Conservation (phyloP, 2,329 filamentous ascomycete genomes). For the Alternaria consortialis region DNA sequence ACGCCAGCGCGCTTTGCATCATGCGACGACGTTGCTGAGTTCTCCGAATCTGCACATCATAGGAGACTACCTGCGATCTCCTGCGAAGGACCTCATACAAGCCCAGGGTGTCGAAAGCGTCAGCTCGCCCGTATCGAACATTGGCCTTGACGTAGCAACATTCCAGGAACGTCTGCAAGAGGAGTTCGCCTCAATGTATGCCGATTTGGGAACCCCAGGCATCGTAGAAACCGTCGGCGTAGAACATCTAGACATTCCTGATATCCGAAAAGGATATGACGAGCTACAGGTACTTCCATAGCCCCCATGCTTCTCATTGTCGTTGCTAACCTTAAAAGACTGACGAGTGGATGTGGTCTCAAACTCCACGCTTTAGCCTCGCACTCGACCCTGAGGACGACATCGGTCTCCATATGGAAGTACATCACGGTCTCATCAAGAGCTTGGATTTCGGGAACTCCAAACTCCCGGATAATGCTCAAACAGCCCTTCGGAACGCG, state of each 20-base stretch:
- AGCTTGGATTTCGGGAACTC: constrained; percentile 51
- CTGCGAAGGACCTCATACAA: constrained; percentile 77
- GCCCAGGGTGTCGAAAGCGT: constrained; percentile 92
- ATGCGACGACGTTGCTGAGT: constrained; percentile 86
- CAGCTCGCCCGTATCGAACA: constrained; percentile 82
- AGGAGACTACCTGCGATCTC: constrained; percentile 76
- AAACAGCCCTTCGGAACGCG: constrained; percentile 26
- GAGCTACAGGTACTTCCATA: constrained; percentile 66
- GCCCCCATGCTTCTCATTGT: not conserved
- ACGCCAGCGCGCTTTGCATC: constrained; percentile 80
- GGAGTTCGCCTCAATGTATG: constrained; percentile 74
- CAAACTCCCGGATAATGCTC: constrained; percentile 8
- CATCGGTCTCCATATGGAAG: constrained; percentile 36
- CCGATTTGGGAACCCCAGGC: constrained; percentile 49
- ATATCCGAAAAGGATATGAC: constrained; percentile 68
- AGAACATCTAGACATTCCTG: constrained; percentile 59
- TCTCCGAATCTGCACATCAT: constrained; percentile 78
- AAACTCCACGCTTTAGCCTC: constrained; percentile 85
- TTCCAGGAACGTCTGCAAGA: constrained; percentile 59
- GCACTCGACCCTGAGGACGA: constrained; percentile 58
- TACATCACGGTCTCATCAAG: constrained; percentile 66
- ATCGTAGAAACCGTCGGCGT: constrained; percentile 62
- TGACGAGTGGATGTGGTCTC: constrained; percentile 79
- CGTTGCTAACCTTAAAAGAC: constrained; percentile 59
- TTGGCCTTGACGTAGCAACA: constrained; percentile 64